phyloP scores from a whole-genome alignment of 2,329 filamentous ascomycete genomes.

The Xylariaceae sp. region DNA sequence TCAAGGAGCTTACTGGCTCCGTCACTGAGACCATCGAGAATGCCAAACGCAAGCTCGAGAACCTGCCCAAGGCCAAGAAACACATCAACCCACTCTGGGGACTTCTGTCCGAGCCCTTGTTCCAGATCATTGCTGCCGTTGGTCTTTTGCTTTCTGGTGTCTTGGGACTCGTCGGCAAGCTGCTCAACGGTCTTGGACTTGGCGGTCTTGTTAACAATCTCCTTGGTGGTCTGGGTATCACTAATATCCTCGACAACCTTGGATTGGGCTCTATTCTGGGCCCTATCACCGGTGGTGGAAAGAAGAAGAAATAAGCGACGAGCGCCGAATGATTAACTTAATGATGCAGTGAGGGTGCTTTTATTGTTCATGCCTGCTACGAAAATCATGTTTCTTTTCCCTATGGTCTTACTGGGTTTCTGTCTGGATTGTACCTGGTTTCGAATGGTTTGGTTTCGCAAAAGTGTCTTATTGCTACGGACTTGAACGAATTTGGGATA shows the following conservation, averaged over 20 bases:
- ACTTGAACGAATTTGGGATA: no score
- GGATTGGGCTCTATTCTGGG: slow-evolving; percentile 54
- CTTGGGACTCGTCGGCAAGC: slow-evolving; percentile 74
- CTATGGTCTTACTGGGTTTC: no score
- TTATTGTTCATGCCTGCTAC: no score
- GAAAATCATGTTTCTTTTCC: no score
- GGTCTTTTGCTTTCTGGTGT: slow-evolving; percentile 80
- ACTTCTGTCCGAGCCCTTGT: slow-evolving; percentile 76
- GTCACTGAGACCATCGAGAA: slow-evolving; percentile 82
- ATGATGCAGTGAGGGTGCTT: no score
- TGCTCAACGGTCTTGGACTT: slow-evolving; percentile 77
- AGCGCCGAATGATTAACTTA: no score
- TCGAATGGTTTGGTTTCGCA: no score
- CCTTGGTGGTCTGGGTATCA: slow-evolving; percentile 71
- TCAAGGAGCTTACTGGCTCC: slow-evolving; percentile 80
- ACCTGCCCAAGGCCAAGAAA: slow-evolving; percentile 94
- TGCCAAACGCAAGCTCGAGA: slow-evolving; percentile 81
- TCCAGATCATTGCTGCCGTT: slow-evolving; percentile 89
- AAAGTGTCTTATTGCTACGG: no score
- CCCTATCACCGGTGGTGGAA: slow-evolving; percentile 37
- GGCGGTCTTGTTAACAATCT: slow-evolving; percentile 77
- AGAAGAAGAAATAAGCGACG: slow-evolving; percentile 32
- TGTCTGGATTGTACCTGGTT: no score
- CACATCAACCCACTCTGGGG: slow-evolving; percentile 88
- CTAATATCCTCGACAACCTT: slow-evolving; percentile 69